These are phyloP conservation scores for Aureobasidium sp. DNA, from an alignment of 2,329 filamentous ascomycete species.

Conservation along the genomic window DNA sequence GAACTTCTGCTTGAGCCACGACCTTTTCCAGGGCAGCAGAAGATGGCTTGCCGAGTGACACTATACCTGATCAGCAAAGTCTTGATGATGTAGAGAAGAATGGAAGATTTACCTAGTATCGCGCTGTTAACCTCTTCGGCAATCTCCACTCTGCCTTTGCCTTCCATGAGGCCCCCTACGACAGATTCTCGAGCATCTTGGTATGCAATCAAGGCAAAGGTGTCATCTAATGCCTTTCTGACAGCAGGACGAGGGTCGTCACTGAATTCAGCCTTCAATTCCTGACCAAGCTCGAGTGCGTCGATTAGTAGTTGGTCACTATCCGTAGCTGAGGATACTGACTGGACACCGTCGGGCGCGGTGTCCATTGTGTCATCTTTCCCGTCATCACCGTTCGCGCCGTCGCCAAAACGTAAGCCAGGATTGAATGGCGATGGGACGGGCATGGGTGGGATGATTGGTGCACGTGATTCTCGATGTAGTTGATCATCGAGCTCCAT, in stretches of 20 bases:
- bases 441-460: slow-evolving; percentile 8
- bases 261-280: slow-evolving; percentile 67
- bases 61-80: slow-evolving; percentile 40
- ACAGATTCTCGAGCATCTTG: slow-evolving; percentile 67
- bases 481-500: slow-evolving; percentile 52
- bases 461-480: slow-evolving; percentile 21
- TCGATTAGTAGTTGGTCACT: slow-evolving; percentile 51
- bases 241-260: slow-evolving; percentile 62
- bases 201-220: slow-evolving; percentile 84
- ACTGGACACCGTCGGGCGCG: slow-evolving; percentile 12
- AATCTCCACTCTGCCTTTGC: slow-evolving; percentile 63
- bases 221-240: slow-evolving; percentile 66
- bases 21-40: slow-evolving; percentile 76
- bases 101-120: slow-evolving; percentile 63
- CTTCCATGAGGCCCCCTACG: slow-evolving; percentile 69
- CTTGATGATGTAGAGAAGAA: background rate
- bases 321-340: slow-evolving; percentile 16
- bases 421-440: slow-evolving; percentile 5
- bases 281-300: slow-evolving; percentile 70
- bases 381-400: slow-evolving; percentile 12
- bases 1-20: slow-evolving; percentile 74
- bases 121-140: slow-evolving; percentile 92
- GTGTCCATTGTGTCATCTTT: slow-evolving; percentile 28
- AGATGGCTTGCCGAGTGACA: slow-evolving; percentile 82
- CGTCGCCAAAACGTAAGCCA: background rate